A percentile compares a stretch with the other conserved stretches of the same genome.
Conservation (phyloP, 139 green algal species). For the Micractinium sp. region DNA sequence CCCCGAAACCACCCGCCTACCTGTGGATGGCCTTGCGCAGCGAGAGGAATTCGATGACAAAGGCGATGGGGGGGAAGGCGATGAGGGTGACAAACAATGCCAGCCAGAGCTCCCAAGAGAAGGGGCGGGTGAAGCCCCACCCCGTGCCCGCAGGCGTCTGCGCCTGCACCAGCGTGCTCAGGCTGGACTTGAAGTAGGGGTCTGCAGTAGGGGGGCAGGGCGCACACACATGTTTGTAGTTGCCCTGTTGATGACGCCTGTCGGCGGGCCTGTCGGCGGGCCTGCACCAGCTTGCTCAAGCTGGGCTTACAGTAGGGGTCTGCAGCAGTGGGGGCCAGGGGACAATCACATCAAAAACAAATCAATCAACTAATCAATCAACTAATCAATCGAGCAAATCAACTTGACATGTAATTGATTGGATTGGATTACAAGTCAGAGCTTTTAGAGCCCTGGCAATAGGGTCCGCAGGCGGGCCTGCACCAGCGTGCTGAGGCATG, state of each 20-base stretch:
- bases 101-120: conserved; percentile 18
- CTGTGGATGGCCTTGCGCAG: conserved; percentile 18
- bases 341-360: neutral
- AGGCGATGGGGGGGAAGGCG: neutral
- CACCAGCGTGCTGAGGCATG: neutral
- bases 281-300: neutral
- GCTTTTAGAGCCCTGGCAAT: too few relatives aligned
- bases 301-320: neutral
- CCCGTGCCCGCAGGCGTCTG: too few relatives aligned
- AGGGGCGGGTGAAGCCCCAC: conserved; percentile 8
- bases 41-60: conserved; percentile 6
- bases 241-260: too few relatives aligned
- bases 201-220: too few relatives aligned
- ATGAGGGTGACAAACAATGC: conserved; percentile 7
- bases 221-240: too few relatives aligned
- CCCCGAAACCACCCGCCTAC: neutral
- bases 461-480: too few relatives aligned
- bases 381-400: too few relatives aligned
- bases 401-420: too few relatives aligned
- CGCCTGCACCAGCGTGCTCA: neutral
- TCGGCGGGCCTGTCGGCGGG: neutral
- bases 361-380: too few relatives aligned
- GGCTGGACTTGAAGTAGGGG: too few relatives aligned
- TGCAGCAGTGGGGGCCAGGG: neutral
- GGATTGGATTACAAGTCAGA: too few relatives aligned